These are phyloP conservation scores for Ensete ventricosum DNA, from an alignment of 176 grass and related monocot genomes.

Conservation along the genomic window DNA sequence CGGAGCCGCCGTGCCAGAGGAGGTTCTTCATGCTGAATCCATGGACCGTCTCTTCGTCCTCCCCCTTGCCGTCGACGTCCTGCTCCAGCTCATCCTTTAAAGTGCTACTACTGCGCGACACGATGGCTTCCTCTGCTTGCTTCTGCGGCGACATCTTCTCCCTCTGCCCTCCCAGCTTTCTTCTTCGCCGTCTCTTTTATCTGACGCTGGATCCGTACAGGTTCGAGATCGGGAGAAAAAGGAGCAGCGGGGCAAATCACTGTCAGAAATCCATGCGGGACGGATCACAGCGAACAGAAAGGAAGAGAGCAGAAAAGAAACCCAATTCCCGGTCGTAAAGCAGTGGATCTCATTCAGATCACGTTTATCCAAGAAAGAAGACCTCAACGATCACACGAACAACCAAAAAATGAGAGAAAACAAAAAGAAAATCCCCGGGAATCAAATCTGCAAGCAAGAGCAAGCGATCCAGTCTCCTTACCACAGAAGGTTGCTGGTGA, in stretches of 20 bases:
- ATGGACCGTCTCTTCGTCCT: slow-evolving; percentile 19
- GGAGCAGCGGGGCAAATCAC: not conserved
- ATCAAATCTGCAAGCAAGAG: no score
- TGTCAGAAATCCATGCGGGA: not conserved
- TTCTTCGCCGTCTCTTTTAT: not conserved
- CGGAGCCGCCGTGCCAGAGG: slow-evolving; percentile 12
- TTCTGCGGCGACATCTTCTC: slow-evolving; percentile 43
- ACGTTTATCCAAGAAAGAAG: no score
- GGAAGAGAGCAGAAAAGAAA: not conserved
- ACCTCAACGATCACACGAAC: no score
- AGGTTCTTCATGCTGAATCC: slow-evolving; percentile 48
- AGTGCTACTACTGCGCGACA: slow-evolving; percentile 40
- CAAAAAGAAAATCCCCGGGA: no score
- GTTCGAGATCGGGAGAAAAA: not conserved
- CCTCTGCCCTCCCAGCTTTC: not conserved
- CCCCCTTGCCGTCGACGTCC: slow-evolving; percentile 36
- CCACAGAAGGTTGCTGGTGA: no score
- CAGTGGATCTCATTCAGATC: no score
- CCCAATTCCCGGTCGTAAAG: no score
- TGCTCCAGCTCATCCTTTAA: slow-evolving; percentile 59
- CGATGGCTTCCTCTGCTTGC: slow-evolving; percentile 64
- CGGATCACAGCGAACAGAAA: not conserved
- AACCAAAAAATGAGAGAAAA: no score
- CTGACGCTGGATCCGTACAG: not conserved
- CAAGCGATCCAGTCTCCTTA: no score